Evolutionary conservation across 192 early-diverging fungal species (phyloP), one percentile per base, ranked within the genome.

Genomic region (Rhizophlyctis rosea): DNA sequence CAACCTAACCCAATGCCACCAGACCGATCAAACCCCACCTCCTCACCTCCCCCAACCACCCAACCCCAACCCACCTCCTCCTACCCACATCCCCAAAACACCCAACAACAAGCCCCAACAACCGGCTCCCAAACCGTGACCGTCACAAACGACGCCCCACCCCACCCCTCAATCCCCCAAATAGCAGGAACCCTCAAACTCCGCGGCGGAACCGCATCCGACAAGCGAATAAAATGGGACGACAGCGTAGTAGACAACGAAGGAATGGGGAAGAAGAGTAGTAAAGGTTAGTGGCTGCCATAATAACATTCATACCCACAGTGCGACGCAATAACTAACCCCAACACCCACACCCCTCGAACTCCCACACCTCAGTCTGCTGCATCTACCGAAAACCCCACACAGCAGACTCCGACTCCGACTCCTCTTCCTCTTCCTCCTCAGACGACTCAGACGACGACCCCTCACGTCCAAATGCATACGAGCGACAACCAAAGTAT

Each of bases 361-460:
- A 24, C 28, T 28, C 54, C 50, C 3, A 33, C 14, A 16, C 11
- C 29, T 27, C 54, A 88, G 87, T 89, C 51, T 89, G 87, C 73
- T 89, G 87, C 61, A 89, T 89, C 52, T 89, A 79, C 70, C 85
- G 86, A 64, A 81, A 75, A 52, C 81, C 85, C 32, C 77, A 76
- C 47, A 52, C 21, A 23, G 61, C 70, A 32, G 77, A 78, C 47
- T 58, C 57, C n/a, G 64, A 58, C 34, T 47, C 64, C 7, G 60
- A 63, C 4, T 77, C 74, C 16, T 73, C 64, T 11, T 66, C 61
- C 3, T 71, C 73, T 24, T 68, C 64, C 25, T 72, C 68, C 24
- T 49, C 39, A 3, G 65, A 58, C 0, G 31, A 47, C 35, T 55
- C 54, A 3, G 39, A 25, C 44, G 53, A 47, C 30, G 76, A 79